Conservation (phyloP, 2,329 filamentous ascomycete species). For the Blastomyces emzantsi region DNA sequence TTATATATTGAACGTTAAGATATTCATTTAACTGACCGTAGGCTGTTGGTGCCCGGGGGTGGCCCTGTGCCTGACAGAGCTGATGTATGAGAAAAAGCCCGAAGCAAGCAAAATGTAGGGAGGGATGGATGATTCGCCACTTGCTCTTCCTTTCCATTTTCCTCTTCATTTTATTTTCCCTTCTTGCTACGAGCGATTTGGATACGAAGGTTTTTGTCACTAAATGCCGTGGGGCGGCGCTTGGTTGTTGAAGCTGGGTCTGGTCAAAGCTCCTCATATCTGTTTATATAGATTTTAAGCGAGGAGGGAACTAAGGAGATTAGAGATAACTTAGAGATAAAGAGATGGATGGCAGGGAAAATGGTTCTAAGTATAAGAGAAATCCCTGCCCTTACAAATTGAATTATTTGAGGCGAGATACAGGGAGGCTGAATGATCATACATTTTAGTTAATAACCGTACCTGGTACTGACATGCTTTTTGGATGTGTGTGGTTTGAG, state of each 20-base stretch:
- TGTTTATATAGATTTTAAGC: neutral
- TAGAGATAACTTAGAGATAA: too few relatives aligned
- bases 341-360: too few relatives aligned
- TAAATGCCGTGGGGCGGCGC: neutral
- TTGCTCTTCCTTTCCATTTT: too few relatives aligned
- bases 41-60: too few relatives aligned
- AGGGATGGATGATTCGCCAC: too few relatives aligned
- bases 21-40: too few relatives aligned
- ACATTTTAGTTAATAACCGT: neutral
- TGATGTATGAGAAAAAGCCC: too few relatives aligned
- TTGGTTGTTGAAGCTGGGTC: neutral
- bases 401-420: neutral
- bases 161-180: neutral
- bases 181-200: too few relatives aligned
- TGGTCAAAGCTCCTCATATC: too few relatives aligned
- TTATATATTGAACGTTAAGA: too few relatives aligned
- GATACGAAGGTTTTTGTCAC: neutral
- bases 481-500: neutral
- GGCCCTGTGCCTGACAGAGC: too few relatives aligned
- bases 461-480: neutral
- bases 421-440: neutral
- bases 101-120: too few relatives aligned
- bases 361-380: neutral
- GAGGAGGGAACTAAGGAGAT: neutral
- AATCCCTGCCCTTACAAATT: neutral